phyloP scores from a whole-genome alignment of 306 rosid species.

The Lagenaria siceraria region DNA sequence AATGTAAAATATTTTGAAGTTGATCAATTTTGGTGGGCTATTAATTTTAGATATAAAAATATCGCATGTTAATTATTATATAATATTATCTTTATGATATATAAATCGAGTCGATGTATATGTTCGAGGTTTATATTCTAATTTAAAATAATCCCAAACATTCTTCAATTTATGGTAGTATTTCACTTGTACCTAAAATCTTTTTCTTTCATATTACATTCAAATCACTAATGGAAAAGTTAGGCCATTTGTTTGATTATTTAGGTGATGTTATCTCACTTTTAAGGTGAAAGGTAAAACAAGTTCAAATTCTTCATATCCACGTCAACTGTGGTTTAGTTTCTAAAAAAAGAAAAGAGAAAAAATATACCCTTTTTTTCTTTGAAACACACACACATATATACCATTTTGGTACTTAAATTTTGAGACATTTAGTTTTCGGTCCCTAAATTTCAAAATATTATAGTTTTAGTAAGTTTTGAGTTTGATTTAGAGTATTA shows the following conservation, averaged over 20 bases:
- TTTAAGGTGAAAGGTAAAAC: background rate
- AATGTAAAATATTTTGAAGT: background rate
- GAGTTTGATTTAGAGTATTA: too few relatives aligned
- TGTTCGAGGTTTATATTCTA: background rate
- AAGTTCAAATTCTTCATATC: background rate
- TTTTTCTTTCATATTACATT: background rate
- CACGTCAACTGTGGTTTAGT: background rate
- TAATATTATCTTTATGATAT: background rate
- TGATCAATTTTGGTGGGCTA: background rate
- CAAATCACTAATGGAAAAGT: background rate
- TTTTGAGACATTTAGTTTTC: too few relatives aligned
- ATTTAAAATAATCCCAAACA: background rate
- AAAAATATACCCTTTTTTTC: too few relatives aligned
- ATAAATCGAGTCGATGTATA: background rate
- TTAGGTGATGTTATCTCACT: background rate
- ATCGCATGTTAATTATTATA: too few relatives aligned
- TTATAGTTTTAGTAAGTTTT: too few relatives aligned
- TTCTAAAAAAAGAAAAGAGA: background rate
- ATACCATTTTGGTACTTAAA: too few relatives aligned
- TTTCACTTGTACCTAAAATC: background rate
- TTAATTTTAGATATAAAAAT: too few relatives aligned
- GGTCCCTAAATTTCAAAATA: too few relatives aligned
- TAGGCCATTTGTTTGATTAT: background rate
- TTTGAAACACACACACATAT: too few relatives aligned
- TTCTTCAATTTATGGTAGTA: background rate